Evolutionary conservation across 805 yeast species (phyloP), one percentile per base, ranked within the genome.

Genomic region (Kluyveromyces lactis): DNA sequence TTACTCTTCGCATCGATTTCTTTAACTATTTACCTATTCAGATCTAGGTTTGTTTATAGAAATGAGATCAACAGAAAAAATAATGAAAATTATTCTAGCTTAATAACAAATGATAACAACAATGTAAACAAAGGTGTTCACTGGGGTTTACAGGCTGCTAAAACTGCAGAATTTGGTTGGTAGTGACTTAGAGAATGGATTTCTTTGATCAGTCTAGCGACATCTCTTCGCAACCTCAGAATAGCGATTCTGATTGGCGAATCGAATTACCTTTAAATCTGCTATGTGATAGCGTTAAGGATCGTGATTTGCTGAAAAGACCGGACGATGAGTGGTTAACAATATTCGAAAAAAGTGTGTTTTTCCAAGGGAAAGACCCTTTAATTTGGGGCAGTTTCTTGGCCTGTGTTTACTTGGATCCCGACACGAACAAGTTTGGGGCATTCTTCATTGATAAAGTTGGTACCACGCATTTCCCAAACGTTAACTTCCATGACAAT

Each of bases 391-490:
- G 62, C 11, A 32, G 39, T 4, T 56, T 57, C 35, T 23, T 56
- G 13, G 41, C 49, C 8, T 50, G 56, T 18, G 46, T 58, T 6
- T 49, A 45, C 33, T 45, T 40, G 17, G 52, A 50, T 23, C 44
- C 49, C 2, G 26, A 17, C 2, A 42, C 77, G 1, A 58, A 62
- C 16, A 68, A 67, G 39, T 61, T 77, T n/a, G 68, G 75, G 40
- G 69, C 81, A 3, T 64, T 77, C 3, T 60, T 81, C 17, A 48
- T 83, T 18, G 76, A 83, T 19, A 72, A 71, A 41, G 78, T 77
- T 45, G 97, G 97, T 0, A 71, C 76, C 28, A 67, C 81, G 3
- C 68, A 73, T 21, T 75, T 74, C 48, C 68, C 71, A 23, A 68
- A 79, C 16, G 60, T 86, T 51, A 75, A 84, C 2, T 56, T 84